Base-by-base conservation (phyloP, 2,329 filamentous ascomycete species). In the Periglandula ipomoeae region DNA sequence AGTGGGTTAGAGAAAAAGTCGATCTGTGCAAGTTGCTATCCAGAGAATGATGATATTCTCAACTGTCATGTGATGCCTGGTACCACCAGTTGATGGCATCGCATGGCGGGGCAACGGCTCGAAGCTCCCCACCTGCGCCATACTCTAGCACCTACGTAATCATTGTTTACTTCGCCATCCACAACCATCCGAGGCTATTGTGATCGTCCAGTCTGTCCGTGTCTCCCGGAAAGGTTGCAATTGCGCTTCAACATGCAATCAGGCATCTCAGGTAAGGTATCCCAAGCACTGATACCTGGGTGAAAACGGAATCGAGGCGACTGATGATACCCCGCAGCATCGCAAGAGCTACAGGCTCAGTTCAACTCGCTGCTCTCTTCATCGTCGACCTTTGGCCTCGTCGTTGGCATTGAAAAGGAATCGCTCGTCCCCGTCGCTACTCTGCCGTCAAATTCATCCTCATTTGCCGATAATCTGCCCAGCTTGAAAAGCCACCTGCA, bases 291-390 rank as follows among this genome's bases (percentile, higher is more conserved):
- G 30, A 11, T 32, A 15, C 11, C 30, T 32, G 11, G 6, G 15
- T 32, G 30, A 15, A 32, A 10, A 10, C 30, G 10, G 10, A 13
- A 5, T 9, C 37, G 39, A n/a, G n/a, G n/a, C n/a, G n/a, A n/a
- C n/a, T n/a, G n/a, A n/a, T n/a, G n/a, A n/a, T n/a, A n/a, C n/a
- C n/a, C n/a, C 4, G 43, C 62, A 87, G 88, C 85, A 56, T 90
- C 87, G 49, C 68, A 83, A 68, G 87, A 91, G 74, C 84, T 93
- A 53, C 78, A 82, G 62, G 71, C 79, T 59, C 76, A 85, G 58
- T 90, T 93, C 75, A 82, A 80, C 68, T 71, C 69, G 52, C 75
- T 93, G 61, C 75, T 89, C 55, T 74, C 75, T 44, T 77, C 77
- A 45, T 63, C 74, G 48, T 68, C 72, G 44, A 74, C 82, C 56